Percentiles rank a stretch among this genome's conserved stretches.
Evolutionary conservation across 129 eudicot species (phyloP).

Genomic region (Arctium minus): DNA sequence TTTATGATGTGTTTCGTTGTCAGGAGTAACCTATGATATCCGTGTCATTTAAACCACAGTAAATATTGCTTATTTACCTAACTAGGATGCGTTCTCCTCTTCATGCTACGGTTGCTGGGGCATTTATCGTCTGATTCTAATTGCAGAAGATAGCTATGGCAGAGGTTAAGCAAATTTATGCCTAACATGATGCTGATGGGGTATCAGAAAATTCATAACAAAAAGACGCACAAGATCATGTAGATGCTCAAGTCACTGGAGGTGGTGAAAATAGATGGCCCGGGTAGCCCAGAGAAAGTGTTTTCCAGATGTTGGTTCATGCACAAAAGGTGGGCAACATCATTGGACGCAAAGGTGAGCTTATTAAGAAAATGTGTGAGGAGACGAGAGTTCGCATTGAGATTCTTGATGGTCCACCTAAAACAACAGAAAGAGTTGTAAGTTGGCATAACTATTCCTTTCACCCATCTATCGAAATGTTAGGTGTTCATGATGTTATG

Average conservation of each 20-base stretch:
- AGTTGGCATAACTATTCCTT: constrained; percentile 8
- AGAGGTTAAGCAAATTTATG: neutral
- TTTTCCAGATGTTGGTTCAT: constrained; percentile 56
- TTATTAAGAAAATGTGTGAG: constrained; percentile 57
- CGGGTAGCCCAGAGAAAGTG: constrained; percentile 79
- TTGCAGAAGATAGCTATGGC: neutral
- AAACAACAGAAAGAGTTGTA: constrained; percentile 60
- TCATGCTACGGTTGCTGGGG: neutral
- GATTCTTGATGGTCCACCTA: constrained; percentile 65
- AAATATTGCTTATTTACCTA: neutral
- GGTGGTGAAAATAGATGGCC: constrained; percentile 52
- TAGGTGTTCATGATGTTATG: neutral
- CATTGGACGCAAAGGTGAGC: constrained; percentile 67
- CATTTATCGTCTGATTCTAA: no score
- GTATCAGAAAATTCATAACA: neutral
- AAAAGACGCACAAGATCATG: neutral
- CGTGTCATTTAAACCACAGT: neutral
- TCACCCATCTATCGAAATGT: neutral
- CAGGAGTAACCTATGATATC: neutral
- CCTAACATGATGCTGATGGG: neutral
- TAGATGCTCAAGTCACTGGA: neutral
- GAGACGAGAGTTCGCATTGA: constrained; percentile 61
- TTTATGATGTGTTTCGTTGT: neutral
- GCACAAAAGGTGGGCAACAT: constrained; percentile 61
- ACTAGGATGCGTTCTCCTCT: neutral